Percentiles rank a stretch among this genome's conserved stretches.
Evolutionary conservation across 306 rosid species (phyloP).

Genomic region (Castanea mollissima): DNA sequence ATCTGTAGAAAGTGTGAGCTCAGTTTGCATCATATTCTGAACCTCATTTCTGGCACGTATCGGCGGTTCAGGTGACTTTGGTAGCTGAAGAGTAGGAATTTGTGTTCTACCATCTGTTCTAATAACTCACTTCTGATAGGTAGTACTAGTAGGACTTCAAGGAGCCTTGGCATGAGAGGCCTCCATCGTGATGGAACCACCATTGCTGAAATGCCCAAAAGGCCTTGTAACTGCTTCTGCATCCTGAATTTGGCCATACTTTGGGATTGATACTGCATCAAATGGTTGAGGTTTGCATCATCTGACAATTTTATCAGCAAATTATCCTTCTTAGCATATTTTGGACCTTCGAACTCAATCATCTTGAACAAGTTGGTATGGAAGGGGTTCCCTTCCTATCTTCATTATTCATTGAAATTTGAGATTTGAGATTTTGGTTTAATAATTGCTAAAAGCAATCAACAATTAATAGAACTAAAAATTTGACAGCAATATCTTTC

Average conservation of each 20-base stretch:
- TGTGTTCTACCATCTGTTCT: conserved; percentile 40
- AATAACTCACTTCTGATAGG: conserved; percentile 41
- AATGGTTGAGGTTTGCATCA: conserved; percentile 31
- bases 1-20: conserved; percentile 31
- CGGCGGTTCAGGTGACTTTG: conserved; percentile 58
- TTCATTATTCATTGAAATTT: conserved; percentile 20
- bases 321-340: conserved; percentile 52
- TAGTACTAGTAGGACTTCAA: conserved; percentile 51
- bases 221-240: conserved; percentile 30
- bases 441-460: too few relatives aligned
- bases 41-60: conserved; percentile 36
- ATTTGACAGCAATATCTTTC: too few relatives aligned
- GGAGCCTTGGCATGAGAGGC: conserved; percentile 36
- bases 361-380: conserved; percentile 47
- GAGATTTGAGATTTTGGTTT: too few relatives aligned
- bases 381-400: conserved; percentile 46
- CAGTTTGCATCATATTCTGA: conserved; percentile 21
- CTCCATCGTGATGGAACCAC: conserved; percentile 11
- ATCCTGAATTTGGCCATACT: conserved; percentile 29
- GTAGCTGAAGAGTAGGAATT: conserved; percentile 47
- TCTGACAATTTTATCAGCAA: conserved; percentile 31
- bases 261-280: conserved; percentile 33
- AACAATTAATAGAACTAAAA: too few relatives aligned
- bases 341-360: conserved; percentile 77
- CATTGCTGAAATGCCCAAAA: conserved; percentile 37